Base-by-base conservation (phyloP, 805 yeast species). In the Candida chauliodis region DNA sequence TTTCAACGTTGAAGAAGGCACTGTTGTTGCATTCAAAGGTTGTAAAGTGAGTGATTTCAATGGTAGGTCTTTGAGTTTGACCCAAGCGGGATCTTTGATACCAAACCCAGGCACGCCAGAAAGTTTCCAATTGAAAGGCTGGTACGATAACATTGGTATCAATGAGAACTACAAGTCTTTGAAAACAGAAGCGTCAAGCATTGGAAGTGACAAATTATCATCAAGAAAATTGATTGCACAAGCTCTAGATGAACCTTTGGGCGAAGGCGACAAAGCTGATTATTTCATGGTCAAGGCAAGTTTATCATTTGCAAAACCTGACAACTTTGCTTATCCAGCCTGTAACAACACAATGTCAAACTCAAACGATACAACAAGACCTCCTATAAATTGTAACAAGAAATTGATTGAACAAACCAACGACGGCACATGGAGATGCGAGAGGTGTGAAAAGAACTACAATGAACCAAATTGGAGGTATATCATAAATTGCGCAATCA, bases 1-100 rank as follows among this genome's bases (percentile, higher is more conserved):
- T 35, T 93, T 93, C 54, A 69, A 66, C 43, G 63, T 79, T 24
- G 81, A 84, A 10, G 81, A 71, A 45, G 95, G 91, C 14, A 75
- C 93, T 0, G 89, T 91, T n/a, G 69, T 93, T 28, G 98, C 96
- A 1, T 71, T 90, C 51, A 91, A 91, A 65, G 96, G 95, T 41
- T 91, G 85, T 34, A 82, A 86, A 55, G 85, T 91, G 23, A 79
- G 82, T 41, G 97, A 90, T 56, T 93, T 87, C 58, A 81, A 82
- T 42, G 97, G 97, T 18, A 80, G 91, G 55, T 75, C 86, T 10
- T 69, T 93, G 48, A 82, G 95, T 1, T 74, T 89, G 59, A 79
- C 90, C 17, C 87, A 82, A 44, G 74, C 86, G 8, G 89, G 96
- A 15, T 75, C 85, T 1, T 63, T 93, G 46, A 59, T 79, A 25